Conservation (phyloP, 306 rosid species). For the Amphicarpaea edgeworthii region DNA sequence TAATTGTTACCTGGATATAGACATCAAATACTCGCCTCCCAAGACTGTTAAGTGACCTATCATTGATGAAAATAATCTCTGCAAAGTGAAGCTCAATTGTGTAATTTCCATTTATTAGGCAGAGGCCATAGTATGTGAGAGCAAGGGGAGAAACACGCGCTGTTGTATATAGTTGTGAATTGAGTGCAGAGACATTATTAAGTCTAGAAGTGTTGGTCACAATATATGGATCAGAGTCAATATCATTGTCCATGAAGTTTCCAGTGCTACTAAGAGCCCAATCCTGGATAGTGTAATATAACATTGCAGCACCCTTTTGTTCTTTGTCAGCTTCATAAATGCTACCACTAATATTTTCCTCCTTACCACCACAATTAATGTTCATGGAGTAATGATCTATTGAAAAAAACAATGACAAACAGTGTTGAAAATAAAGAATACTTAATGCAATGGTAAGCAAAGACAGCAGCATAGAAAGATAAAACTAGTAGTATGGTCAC, state of each 20-base stretch:
- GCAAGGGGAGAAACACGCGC: conserved; percentile 89
- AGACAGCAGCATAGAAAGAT: conserved; percentile 5
- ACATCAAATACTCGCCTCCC: conserved; percentile 83
- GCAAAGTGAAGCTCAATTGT: conserved; percentile 88
- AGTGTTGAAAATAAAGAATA: conserved; percentile 1
- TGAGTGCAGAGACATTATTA: conserved; percentile 51
- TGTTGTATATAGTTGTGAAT: conserved; percentile 67
- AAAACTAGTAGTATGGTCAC: conserved; percentile 3
- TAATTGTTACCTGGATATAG: conserved; percentile 78
- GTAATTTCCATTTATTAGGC: conserved; percentile 81
- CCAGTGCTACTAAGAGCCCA: conserved; percentile 99
- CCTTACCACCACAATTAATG: conserved; percentile 91
- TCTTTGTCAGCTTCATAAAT: conserved; percentile 75
- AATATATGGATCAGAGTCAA: conserved; percentile 71
- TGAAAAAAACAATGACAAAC: conserved; percentile 23
- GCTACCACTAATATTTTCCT: conserved; percentile 54
- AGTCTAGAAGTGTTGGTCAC: conserved; percentile 73
- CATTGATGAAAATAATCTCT: conserved; percentile 77
- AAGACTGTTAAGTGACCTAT: conserved; percentile 63
- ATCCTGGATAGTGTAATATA: conserved; percentile 56
- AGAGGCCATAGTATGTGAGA: conserved; percentile 90
- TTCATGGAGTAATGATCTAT: conserved; percentile 68
- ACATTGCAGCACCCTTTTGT: conserved; percentile 78
- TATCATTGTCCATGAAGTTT: conserved; percentile 85
- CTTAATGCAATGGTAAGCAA: neutral